Percentiles rank a stretch among this genome's conserved stretches.
These are phyloP conservation scores for Exophiala calicioides DNA, from an alignment of 2,329 filamentous ascomycete species.

Conservation along the genomic window DNA sequence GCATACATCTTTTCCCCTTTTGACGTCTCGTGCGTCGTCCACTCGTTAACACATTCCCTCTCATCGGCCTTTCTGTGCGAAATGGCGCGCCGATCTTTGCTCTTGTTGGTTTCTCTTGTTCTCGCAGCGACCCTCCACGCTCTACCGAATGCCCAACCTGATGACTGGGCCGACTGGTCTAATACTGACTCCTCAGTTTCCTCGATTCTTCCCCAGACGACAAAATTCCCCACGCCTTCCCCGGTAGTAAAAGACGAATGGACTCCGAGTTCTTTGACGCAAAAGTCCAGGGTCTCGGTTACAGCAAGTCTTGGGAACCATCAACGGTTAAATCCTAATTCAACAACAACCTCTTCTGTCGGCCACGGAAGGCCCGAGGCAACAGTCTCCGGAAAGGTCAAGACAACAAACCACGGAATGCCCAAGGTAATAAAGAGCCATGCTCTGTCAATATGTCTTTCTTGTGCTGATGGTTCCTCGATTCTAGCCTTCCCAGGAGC, in stretches of 20 bases:
- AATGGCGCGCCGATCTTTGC: neutral
- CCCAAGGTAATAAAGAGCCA: neutral
- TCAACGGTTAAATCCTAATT: too few relatives aligned
- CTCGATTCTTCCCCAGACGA: neutral
- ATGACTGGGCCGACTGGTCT: neutral
- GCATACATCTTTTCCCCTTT: neutral
- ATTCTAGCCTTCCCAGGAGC: slow-evolving; percentile 1
- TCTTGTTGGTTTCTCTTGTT: neutral
- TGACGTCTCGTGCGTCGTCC: slow-evolving; percentile 15
- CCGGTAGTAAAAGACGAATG: too few relatives aligned
- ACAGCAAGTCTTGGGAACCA: too few relatives aligned
- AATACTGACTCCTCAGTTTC: too few relatives aligned
- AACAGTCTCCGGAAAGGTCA: too few relatives aligned
- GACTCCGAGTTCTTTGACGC: too few relatives aligned
- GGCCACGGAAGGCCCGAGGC: neutral
- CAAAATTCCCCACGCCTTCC: too few relatives aligned
- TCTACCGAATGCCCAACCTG: neutral
- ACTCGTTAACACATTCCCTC: neutral
- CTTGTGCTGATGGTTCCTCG: neutral
- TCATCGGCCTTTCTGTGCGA: neutral
- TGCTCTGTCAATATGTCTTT: neutral
- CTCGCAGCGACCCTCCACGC: neutral
- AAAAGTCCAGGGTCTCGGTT: too few relatives aligned
- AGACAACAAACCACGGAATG: too few relatives aligned
- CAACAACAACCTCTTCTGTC: neutral